These are phyloP conservation scores for Cystofilobasidium bisporidii DNA, from an alignment of 768 basidiomycete species.

Conservation along the genomic window DNA sequence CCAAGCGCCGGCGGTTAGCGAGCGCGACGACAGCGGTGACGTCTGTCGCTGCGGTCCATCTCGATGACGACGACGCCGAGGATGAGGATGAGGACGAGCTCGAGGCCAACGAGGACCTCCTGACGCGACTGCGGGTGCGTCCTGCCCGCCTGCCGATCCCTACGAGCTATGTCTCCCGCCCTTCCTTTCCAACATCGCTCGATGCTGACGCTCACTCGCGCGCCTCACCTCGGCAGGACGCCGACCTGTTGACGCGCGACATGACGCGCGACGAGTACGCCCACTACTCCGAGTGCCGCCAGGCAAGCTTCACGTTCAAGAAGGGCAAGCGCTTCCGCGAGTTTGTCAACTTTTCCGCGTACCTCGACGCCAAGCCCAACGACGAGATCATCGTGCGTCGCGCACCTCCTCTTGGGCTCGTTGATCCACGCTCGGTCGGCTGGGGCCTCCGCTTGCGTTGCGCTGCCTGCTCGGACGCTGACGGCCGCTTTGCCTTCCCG, in stretches of 20 bases:
- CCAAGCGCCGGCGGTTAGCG: neutral
- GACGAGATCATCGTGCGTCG: constrained; percentile 68
- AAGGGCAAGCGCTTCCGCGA: constrained; percentile 96
- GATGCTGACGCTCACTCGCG: neutral
- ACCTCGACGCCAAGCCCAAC: constrained; percentile 77
- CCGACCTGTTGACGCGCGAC: constrained; percentile 84
- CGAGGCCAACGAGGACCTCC: constrained; percentile 89
- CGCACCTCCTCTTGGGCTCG: neutral
- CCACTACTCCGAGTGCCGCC: constrained; percentile 91
- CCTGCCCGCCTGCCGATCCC: neutral
- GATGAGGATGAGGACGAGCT: constrained; percentile 94
- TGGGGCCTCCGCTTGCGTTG: too few species aligned
- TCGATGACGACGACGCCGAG: constrained; percentile 66
- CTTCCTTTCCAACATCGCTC: too few species aligned
- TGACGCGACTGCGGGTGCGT: constrained; percentile 65
- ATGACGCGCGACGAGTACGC: constrained; percentile 97
- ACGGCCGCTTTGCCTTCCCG: neutral
- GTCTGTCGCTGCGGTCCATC: constrained; percentile 45
- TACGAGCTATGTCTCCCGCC: too few species aligned
- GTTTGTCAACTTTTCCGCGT: constrained; percentile 77
- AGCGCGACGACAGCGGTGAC: too few species aligned
- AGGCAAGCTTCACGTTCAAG: constrained; percentile 91
- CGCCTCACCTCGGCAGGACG: constrained; percentile 52
- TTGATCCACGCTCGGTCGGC: too few species aligned
- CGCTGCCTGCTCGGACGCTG: too few species aligned